Percentiles rank a stretch among this genome's conserved stretches.
Conservation (phyloP, 2,329 filamentous ascomycete genomes). For the Waltergamsia citrina region DNA sequence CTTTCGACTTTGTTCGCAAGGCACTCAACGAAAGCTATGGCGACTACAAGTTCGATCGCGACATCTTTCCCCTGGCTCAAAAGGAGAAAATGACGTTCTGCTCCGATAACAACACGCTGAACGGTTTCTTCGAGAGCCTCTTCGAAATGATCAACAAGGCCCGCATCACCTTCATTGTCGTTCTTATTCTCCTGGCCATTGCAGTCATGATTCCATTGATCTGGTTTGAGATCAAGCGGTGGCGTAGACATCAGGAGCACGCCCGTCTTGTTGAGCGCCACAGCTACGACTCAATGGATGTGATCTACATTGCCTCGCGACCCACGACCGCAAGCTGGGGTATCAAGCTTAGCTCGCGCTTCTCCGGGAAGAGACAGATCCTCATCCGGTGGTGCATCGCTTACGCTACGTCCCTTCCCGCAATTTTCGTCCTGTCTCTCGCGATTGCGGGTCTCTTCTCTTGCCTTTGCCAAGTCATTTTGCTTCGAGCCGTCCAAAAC, state of each 20-base stretch:
- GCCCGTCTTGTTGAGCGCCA: constrained; percentile 55
- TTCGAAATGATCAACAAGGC: constrained; percentile 57
- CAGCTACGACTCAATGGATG: constrained; percentile 72
- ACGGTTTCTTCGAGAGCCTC: constrained; percentile 72
- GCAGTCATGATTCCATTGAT: constrained; percentile 71
- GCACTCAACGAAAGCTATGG: constrained; percentile 63
- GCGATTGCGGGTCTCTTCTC: constrained; percentile 74
- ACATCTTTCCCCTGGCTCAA: constrained; percentile 70
- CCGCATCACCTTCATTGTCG: constrained; percentile 66
- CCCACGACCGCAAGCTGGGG: constrained; percentile 67
- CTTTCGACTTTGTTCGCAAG: constrained; percentile 71
- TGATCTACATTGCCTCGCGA: constrained; percentile 78
- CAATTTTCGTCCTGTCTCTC: constrained; percentile 78
- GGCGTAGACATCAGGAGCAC: constrained; percentile 61
- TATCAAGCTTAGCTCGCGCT: constrained; percentile 56
- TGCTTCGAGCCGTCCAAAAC: constrained; percentile 65
- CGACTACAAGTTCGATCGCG: constrained; percentile 68
- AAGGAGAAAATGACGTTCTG: constrained; percentile 84
- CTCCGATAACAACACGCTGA: constrained; percentile 72
- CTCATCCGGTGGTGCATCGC: constrained; percentile 76
- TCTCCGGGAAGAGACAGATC: constrained; percentile 58
- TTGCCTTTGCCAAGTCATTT: constrained; percentile 71
- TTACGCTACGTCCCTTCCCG: constrained; percentile 77
- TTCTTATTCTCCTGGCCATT: constrained; percentile 62
- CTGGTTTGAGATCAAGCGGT: constrained; percentile 70